Conservation (phyloP, 2,329 filamentous ascomycete species). For the Lachnellula occidentalis region DNA sequence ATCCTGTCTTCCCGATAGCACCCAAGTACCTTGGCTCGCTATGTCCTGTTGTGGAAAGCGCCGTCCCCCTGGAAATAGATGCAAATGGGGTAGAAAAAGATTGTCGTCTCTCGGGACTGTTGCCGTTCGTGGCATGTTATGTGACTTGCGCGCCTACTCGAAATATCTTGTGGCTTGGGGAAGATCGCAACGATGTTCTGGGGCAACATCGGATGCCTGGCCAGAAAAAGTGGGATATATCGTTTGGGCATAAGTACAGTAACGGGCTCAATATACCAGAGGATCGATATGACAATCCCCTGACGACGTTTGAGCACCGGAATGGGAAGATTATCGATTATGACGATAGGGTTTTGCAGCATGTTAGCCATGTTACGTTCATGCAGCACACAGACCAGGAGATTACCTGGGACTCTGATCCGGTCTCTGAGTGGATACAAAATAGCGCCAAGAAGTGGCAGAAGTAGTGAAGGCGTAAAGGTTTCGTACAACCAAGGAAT, state of each 20-base stretch:
- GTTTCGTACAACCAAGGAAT: too few species aligned
- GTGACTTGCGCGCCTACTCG: constrained; percentile 36
- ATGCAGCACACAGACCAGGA: not conserved
- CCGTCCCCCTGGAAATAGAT: not conserved
- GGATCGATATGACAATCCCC: constrained; percentile 11
- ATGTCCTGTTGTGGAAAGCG: constrained; percentile 9
- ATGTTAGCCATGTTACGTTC: not conserved
- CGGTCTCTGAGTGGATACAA: not conserved
- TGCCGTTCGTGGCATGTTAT: constrained; percentile 41
- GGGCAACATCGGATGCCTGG: constrained; percentile 38
- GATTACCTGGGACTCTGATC: not conserved
- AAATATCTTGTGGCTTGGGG: constrained; percentile 36
- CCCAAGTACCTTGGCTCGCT: constrained; percentile 14
- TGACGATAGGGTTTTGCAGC: constrained; percentile 5
- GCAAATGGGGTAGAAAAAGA: not conserved
- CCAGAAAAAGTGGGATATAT: constrained; percentile 23
- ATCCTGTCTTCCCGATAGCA: constrained; percentile 13
- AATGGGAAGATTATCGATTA: constrained; percentile 10
- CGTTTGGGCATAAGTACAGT: not conserved
- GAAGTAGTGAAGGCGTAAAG: too few species aligned
- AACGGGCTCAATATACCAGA: not conserved
- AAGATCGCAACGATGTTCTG: constrained; percentile 40
- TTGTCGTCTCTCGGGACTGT: constrained; percentile 36
- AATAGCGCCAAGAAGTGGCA: not conserved
- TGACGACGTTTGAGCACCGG: constrained; percentile 13